Evolutionary conservation across 2,329 filamentous ascomycete species (phyloP).

Genomic region (Reticulascus tulasneorum): DNA sequence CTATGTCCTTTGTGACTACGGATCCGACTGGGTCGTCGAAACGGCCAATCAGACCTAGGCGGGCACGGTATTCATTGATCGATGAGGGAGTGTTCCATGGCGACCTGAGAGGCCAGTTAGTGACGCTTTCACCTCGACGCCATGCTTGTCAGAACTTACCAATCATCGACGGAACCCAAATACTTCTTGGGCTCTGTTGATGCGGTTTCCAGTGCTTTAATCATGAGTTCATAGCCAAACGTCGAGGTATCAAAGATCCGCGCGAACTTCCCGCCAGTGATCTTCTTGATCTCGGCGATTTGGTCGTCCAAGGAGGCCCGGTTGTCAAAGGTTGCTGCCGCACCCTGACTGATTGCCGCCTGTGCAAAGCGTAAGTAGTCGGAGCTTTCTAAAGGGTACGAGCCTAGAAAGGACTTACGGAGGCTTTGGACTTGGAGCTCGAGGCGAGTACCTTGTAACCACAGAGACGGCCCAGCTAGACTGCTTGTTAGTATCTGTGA

Average conservation of each 20-base stretch:
- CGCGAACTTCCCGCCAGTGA: conserved; percentile 28
- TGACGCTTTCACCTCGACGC: too few species aligned
- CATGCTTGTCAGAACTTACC: conserved; percentile 17
- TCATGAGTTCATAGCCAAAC: conserved; percentile 21
- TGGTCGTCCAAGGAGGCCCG: conserved; percentile 24
- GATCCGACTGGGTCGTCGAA: conserved; percentile 10
- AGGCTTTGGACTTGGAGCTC: conserved; percentile 25
- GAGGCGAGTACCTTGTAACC: conserved; percentile 33
- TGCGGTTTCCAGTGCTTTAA: conserved; percentile 22
- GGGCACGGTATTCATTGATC: conserved; percentile 20
- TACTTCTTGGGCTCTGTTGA: conserved; percentile 22
- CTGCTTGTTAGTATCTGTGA: too few species aligned
- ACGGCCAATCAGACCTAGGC: conserved; percentile 20
- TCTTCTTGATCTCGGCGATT: conserved; percentile 22
- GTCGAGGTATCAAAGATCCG: conserved; percentile 29
- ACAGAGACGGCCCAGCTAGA: conserved; percentile 28
- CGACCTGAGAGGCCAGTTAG: too few species aligned
- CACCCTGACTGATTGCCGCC: conserved; percentile 24
- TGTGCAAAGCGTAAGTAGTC: too few species aligned
- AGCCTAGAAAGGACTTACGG: conserved; percentile 12
- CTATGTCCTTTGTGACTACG: conserved; percentile 14
- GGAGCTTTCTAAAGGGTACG: too few species aligned
- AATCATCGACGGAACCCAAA: conserved; percentile 29
- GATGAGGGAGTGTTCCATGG: conserved; percentile 17
- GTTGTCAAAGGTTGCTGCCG: conserved; percentile 27